Base-by-base conservation (phyloP, 1,139 yeast genomes). In the Suhomyces bokatorum region DNA sequence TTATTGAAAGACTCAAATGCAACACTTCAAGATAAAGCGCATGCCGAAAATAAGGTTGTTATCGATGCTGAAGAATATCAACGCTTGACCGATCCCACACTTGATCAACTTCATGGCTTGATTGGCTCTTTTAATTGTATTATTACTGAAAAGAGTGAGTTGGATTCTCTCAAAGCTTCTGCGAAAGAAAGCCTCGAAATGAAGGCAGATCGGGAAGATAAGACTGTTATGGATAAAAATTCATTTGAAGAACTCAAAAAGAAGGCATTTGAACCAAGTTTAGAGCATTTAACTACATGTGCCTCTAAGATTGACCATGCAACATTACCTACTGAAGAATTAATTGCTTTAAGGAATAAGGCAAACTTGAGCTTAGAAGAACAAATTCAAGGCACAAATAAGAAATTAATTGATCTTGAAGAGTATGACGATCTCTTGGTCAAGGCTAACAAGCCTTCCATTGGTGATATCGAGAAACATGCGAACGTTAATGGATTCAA, bases 381-480 rank as follows among this genome's bases (percentile, higher is more conserved):
- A 4, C 63, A 53, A 43, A 51, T 66, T 8, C 53, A 55, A 38
- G 64, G 59, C n/a, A 52, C 60, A 0, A 58, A 59, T 17, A 55
- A 55, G 51, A 62, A 58, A 47, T 38, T 68, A 7, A 40, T 69
- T 3, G 45, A 55, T 20, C 43, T 34, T 20, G 52, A 53, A 9
- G 73, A 67, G 31, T 69, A 69, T 45, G 70, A 70, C 40, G 62
- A 60, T 12, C 57, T 73, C 46, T 54, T 70, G 20, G 46, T 69
- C 11, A 59, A 55, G 37, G 73, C 73, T 6, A 67, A 68, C 43
- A 67, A 69, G 52, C 77, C 77, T 2, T 59, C 73, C 4, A 53
- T 71, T 31, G 71, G 66, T 7, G 54, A 54, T 24, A 59, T 73
- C 15, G 54, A 53, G 28, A 46, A 54, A 7, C 56, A 53, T 36